Conservation (phyloP, 768 basidiomycete species). For the Podaxis mareebaensis region DNA sequence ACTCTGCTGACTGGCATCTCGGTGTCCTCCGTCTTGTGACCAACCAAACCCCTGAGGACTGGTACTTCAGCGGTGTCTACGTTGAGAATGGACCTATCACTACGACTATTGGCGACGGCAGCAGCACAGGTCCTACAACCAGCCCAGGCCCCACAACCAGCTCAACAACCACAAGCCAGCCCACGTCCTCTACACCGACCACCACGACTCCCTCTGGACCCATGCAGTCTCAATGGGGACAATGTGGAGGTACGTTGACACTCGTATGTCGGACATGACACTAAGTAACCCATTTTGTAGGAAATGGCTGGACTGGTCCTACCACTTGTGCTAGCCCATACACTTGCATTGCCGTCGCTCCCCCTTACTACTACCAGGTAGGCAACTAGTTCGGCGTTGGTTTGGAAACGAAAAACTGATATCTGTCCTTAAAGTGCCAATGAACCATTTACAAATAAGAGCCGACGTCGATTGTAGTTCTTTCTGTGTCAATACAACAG, state of each 20-base stretch:
- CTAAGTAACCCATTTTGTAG: conserved; percentile 21
- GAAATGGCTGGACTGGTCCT: conserved; percentile 46
- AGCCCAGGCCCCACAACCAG: conserved; percentile 23
- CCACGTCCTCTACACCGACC: conserved; percentile 27
- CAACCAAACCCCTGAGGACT: conserved; percentile 49
- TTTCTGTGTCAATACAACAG: neutral
- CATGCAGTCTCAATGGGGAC: conserved; percentile 45
- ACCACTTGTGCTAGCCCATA: conserved; percentile 42
- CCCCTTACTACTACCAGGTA: conserved; percentile 58
- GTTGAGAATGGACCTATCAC: conserved; percentile 59
- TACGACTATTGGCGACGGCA: conserved; percentile 45
- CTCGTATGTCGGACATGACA: neutral
- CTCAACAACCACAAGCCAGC: conserved; percentile 23
- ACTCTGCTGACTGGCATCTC: conserved; percentile 62
- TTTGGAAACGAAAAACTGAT: neutral
- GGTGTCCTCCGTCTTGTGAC: conserved; percentile 59
- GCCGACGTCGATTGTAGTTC: neutral
- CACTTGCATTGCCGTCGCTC: conserved; percentile 47
- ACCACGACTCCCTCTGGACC: conserved; percentile 37
- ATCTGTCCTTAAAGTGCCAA: conserved; percentile 17
- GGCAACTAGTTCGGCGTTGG: conserved; percentile 3
- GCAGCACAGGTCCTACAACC: conserved; percentile 18
- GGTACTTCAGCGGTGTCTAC: conserved; percentile 62
- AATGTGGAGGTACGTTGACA: conserved; percentile 47
- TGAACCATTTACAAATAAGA: conserved; percentile 13